Evolutionary conservation across 225 moss, liverwort and hornwort species (phyloP), one percentile per base, ranked within the genome.

Genomic region (Pleurozium schreberi): DNA sequence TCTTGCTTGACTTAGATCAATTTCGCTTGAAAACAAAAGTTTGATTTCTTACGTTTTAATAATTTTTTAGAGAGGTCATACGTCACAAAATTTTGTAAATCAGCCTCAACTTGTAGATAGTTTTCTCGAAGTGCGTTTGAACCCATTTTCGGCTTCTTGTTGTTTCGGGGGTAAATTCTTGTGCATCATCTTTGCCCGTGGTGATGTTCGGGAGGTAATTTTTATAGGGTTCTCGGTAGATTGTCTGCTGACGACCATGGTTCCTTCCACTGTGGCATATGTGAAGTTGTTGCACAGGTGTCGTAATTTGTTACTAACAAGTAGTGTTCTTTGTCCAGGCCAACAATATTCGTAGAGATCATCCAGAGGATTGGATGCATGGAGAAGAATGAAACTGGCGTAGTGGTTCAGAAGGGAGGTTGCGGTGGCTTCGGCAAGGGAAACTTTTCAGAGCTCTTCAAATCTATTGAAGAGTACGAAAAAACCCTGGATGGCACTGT

Each of bases 321-420:
- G 65, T 18, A 43, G 64, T 83, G 38, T 92, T 19, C 34, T 52
- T 83, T 92, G 65, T 85, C 58, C 94, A 98, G 98, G 82, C 98
- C 97, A 33, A 97, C 97, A 36, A 90, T 96, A 42, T 97, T 96
- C 87, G 70, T 99, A n/a, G 98, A 99, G 90, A 91, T 99, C 62
- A 95, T 96, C 61, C 98, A 99, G 93, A 96, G 96, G 91, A 62
- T 97, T 84, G 95, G 95, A 34, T 95, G 95, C 91, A 95, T 95
- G 93, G 94, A 91, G 91, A 92, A 91, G 50, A 86, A 94, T 80
- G 95, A 94, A 85, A 75, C 61, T 45, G 97, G 96, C 28, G 74
- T 52, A 34, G n/a, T 47, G 84, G 77, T 90, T 53, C 97, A 95
- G 89, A 93, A 93, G 89, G 93, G 94, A 91, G 97, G 96, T 53